Conservation (phyloP, 2,329 filamentous ascomycete species). For the Tolypocladium cylindrosporum region DNA sequence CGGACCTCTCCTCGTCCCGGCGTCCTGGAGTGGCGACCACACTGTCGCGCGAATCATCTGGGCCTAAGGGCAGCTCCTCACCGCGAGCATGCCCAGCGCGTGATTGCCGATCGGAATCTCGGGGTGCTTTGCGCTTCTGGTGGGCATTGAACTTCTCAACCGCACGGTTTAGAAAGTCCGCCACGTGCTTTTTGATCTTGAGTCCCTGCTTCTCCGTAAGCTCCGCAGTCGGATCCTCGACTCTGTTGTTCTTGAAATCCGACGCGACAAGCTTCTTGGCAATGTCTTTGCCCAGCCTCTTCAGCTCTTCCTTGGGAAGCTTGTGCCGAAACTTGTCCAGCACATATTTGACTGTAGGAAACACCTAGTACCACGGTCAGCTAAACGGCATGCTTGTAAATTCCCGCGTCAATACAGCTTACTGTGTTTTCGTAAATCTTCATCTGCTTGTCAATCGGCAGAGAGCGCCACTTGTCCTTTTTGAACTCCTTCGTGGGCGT, state of each 20-base stretch:
- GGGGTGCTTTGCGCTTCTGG: slow-evolving; percentile 44
- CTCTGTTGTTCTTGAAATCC: slow-evolving; percentile 84
- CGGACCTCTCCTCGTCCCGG: slow-evolving; percentile 1
- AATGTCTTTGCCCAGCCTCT: slow-evolving; percentile 55
- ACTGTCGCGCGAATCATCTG: background rate
- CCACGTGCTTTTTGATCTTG: slow-evolving; percentile 75
- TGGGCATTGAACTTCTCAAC: slow-evolving; percentile 62
- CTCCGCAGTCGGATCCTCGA: slow-evolving; percentile 61
- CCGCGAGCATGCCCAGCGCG: background rate
- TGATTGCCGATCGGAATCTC: slow-evolving; percentile 1
- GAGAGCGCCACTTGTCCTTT: slow-evolving; percentile 60
- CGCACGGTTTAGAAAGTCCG: slow-evolving; percentile 79
- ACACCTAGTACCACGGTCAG: slow-evolving; percentile 47
- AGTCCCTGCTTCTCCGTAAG: slow-evolving; percentile 70
- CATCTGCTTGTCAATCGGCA: slow-evolving; percentile 77
- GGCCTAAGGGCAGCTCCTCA: slow-evolving; percentile 6
- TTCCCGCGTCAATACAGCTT: slow-evolving; percentile 21
- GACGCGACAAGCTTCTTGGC: slow-evolving; percentile 84
- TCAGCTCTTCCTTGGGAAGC: slow-evolving; percentile 69
- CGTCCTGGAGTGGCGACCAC: slow-evolving; percentile 7
- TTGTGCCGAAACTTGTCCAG: slow-evolving; percentile 81
- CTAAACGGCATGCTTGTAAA: background rate
- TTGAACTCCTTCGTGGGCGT: slow-evolving; percentile 48
- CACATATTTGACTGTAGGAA: slow-evolving; percentile 75
- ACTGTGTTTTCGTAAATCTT: slow-evolving; percentile 92